Percentiles rank a stretch among this genome's conserved stretches.
phyloP scores from a whole-genome alignment of 192 early-diverging fungal species.

The Mortierella claussenii region DNA sequence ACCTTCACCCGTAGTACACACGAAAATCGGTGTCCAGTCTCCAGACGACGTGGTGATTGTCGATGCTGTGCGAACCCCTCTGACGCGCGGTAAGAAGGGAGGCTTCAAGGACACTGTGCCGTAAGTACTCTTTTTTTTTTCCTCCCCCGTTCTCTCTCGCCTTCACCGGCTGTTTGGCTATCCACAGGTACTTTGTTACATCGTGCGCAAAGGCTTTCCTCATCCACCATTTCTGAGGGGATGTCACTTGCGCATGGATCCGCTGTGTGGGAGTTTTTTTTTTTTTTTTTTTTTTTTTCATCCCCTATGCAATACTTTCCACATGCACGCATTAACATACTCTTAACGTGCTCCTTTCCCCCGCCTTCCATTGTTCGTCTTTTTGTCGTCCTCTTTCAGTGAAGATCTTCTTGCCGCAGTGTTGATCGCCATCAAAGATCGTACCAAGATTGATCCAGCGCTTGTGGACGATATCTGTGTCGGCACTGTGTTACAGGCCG shows the following conservation, averaged over 20 bases:
- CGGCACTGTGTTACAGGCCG: conserved; percentile 88
- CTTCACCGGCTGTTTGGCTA: too few species aligned
- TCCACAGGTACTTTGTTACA: too few species aligned
- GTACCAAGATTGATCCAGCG: conserved; percentile 83
- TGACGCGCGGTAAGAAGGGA: conserved; percentile 78
- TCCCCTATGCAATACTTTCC: neutral
- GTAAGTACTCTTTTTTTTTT: conserved; percentile 17
- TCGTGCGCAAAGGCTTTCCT: too few species aligned
- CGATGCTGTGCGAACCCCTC: conserved; percentile 76
- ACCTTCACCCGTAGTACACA: neutral
- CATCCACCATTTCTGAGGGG: too few species aligned
- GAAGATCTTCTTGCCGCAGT: conserved; percentile 80
- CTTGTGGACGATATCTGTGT: conserved; percentile 92
- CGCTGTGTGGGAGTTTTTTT: too few species aligned
- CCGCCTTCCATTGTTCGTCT: too few species aligned
- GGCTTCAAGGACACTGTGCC: conserved; percentile 82
- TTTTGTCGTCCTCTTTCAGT: conserved; percentile 14
- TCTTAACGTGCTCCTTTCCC: too few species aligned
- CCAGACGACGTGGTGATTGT: conserved; percentile 87
- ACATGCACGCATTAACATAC: too few species aligned
- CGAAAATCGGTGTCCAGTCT: conserved; percentile 64
- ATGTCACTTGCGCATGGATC: too few species aligned
- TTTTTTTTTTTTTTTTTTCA: neutral
- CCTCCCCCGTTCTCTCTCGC: too few species aligned
- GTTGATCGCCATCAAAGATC: conserved; percentile 77